These are phyloP conservation scores for Dendrothele bispora DNA, from an alignment of 768 basidiomycete genomes.

Conservation along the genomic window DNA sequence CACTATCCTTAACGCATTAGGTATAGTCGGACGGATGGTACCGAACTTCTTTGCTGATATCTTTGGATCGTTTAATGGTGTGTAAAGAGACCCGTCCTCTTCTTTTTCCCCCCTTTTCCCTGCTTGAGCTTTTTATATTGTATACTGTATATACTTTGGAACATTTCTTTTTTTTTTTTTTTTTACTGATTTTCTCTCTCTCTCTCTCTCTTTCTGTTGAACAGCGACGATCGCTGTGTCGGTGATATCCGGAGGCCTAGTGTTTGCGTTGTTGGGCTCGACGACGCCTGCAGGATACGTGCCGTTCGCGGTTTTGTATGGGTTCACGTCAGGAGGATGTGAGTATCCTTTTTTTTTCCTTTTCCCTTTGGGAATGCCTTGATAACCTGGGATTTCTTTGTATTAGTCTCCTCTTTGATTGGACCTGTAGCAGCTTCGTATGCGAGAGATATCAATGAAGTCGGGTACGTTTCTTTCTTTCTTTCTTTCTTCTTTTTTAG, in stretches of 20 bases:
- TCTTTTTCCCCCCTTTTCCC: too few species aligned
- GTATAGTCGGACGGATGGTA: conserved; percentile 3
- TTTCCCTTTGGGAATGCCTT: not conserved
- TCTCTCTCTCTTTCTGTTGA: too few species aligned
- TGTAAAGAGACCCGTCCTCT: not conserved
- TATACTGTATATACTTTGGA: too few species aligned
- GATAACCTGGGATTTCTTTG: not conserved
- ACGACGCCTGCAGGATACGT: conserved; percentile 3
- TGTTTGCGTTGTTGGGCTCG: conserved; percentile 4
- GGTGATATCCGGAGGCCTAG: not conserved
- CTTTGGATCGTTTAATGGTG: conserved; percentile 6
- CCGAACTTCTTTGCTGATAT: conserved; percentile 6
- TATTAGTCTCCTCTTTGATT: conserved; percentile 3
- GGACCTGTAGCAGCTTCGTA: conserved; percentile 6
- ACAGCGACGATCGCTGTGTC: conserved; percentile 3
- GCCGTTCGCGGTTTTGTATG: conserved; percentile 3
- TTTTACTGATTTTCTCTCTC: too few species aligned
- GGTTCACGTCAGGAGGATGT: conserved; percentile 10
- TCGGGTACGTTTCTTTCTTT: conserved; percentile 3
- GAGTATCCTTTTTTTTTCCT: not conserved
- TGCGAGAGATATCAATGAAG: conserved; percentile 8
- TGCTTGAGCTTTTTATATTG: too few species aligned
- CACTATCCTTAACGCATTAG: conserved; percentile 4
- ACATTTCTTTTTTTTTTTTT: too few species aligned
- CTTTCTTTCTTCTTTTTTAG: not conserved